A percentile compares a stretch with the other conserved stretches of the same genome.
These are phyloP conservation scores for Sesbania bispinosa DNA, from an alignment of 306 rosid genomes.

Conservation along the genomic window DNA sequence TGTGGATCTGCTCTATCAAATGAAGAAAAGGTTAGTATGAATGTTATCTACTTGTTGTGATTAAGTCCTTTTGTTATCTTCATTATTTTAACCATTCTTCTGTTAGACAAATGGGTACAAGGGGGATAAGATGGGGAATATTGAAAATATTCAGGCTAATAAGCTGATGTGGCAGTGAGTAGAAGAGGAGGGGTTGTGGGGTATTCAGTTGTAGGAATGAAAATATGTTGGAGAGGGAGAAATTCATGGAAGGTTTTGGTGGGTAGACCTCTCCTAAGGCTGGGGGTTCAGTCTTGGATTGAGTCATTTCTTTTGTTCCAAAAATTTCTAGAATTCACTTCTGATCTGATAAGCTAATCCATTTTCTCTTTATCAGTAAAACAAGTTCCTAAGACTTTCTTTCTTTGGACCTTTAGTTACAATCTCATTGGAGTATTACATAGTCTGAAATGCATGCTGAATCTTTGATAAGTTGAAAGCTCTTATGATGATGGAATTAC, in stretches of 20 bases:
- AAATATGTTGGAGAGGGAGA: not conserved
- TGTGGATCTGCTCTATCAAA: constrained; percentile 86
- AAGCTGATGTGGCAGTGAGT: not conserved
- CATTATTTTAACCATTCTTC: not conserved
- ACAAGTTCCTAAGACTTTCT: not conserved
- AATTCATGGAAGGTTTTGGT: not conserved
- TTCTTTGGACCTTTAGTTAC: not conserved
- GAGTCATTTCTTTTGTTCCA: not conserved
- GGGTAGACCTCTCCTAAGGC: not conserved
- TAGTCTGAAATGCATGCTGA: not conserved
- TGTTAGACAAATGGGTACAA: not conserved
- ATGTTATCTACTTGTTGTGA: not conserved
- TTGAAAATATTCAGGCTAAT: not conserved
- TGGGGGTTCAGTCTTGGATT: not conserved
- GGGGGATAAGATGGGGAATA: not conserved
- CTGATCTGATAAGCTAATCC: not conserved
- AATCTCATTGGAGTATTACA: not conserved
- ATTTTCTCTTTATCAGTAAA: not conserved
- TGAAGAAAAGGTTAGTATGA: constrained; percentile 65
- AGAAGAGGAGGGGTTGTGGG: not conserved
- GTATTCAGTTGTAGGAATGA: not conserved
- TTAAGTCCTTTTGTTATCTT: not conserved
- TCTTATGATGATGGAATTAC: not conserved
- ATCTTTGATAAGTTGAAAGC: not conserved
- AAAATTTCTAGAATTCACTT: not conserved